A percentile compares a stretch with the other conserved stretches of the same genome.
Evolutionary conservation across 805 yeast species (phyloP).

Genomic region (Candida bentonensis): DNA sequence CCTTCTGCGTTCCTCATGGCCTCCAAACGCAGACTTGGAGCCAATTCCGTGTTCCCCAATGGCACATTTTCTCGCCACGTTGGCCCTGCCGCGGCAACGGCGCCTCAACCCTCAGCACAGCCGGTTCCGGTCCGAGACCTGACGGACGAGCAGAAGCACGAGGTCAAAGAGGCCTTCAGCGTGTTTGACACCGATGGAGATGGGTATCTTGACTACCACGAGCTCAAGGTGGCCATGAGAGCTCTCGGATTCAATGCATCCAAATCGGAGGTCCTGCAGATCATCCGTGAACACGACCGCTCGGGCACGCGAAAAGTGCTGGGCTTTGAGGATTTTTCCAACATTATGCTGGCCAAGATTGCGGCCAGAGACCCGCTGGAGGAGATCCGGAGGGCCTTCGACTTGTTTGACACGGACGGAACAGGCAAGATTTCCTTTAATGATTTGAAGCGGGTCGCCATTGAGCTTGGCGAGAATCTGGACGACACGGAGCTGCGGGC

Average conservation of each 20-base stretch:
- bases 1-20: neutral
- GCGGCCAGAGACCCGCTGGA: conserved; percentile 83
- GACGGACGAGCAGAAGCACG: conserved; percentile 77
- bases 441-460: conserved; percentile 76
- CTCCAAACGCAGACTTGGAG: neutral
- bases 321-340: conserved; percentile 65
- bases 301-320: conserved; percentile 53
- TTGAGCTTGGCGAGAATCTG: conserved; percentile 81
- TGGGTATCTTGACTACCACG: conserved; percentile 84
- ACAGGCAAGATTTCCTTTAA: conserved; percentile 75
- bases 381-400: conserved; percentile 73
- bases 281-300: conserved; percentile 69
- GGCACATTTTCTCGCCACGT: neutral
- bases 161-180: conserved; percentile 81
- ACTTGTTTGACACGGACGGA: conserved; percentile 81
- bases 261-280: conserved; percentile 65
- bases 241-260: conserved; percentile 85
- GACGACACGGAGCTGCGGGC: conserved; percentile 89
- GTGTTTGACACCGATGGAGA: conserved; percentile 88
- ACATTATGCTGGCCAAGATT: conserved; percentile 61
- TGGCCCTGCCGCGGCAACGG: neutral
- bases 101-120: conserved; percentile 1
- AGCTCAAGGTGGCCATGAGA: conserved; percentile 80
- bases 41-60: neutral
- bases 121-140: conserved; percentile 30